Conservation (phyloP, 164 flowering plant genomes). For the Cinnamomum micranthum region DNA sequence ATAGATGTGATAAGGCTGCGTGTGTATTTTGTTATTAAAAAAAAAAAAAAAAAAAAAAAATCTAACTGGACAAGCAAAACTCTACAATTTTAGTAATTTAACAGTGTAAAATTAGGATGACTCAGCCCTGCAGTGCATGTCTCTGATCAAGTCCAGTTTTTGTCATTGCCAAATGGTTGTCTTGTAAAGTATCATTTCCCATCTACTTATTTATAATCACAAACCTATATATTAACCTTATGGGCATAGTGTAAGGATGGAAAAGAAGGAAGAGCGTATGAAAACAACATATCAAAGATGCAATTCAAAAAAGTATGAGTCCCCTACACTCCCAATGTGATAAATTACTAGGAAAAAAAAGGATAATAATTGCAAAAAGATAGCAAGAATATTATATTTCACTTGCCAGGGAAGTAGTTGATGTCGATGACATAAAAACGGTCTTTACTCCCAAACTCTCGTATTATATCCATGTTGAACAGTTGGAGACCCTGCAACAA, state of each 20-base stretch:
- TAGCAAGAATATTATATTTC: not conserved
- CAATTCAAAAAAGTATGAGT: not conserved
- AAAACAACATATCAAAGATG: not conserved
- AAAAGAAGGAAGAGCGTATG: not conserved
- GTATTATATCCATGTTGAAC: conserved; percentile 85
- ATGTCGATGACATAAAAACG: conserved; percentile 86
- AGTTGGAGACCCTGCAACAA: conserved; percentile 69
- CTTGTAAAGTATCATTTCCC: too few species aligned
- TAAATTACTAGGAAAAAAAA: not conserved
- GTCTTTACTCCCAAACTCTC: conserved; percentile 72
- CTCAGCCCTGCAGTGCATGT: too few species aligned
- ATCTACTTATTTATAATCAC: too few species aligned
- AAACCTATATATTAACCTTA: not conserved
- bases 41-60: too few species aligned
- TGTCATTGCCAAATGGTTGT: too few species aligned
- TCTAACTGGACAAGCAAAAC: too few species aligned
- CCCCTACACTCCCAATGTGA: not conserved
- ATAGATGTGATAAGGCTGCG: too few species aligned
- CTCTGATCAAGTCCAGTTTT: too few species aligned
- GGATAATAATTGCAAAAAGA: not conserved
- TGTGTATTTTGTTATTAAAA: too few species aligned
- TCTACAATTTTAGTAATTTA: too few species aligned
- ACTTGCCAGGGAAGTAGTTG: conserved; percentile 89
- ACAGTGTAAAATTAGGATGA: too few species aligned
- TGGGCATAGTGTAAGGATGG: not conserved